Conservation (phyloP, 129 eudicot species). For the Ambrosia trifida region DNA sequence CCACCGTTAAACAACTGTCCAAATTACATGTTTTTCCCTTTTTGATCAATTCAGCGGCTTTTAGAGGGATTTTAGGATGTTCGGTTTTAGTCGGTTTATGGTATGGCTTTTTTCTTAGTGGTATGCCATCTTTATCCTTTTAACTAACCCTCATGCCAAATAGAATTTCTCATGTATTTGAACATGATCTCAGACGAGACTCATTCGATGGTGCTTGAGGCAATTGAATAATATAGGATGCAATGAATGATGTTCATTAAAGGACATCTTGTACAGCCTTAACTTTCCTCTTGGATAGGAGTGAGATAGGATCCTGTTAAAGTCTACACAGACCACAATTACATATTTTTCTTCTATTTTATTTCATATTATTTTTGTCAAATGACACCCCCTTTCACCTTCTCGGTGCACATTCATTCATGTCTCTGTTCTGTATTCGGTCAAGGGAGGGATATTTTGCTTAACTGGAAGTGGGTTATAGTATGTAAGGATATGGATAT, state of each 20-base stretch:
- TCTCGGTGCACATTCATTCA: constrained; percentile 18
- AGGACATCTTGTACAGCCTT: constrained; percentile 46
- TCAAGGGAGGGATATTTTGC: too few species aligned
- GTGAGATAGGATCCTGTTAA: constrained; percentile 33
- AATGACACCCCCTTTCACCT: background rate
- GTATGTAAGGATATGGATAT: too few species aligned
- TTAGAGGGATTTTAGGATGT: too few species aligned
- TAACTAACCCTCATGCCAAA: background rate
- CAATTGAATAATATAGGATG: constrained; percentile 84
- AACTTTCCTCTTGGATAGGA: constrained; percentile 23
- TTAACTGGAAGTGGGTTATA: too few species aligned
- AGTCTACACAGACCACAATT: constrained; percentile 25
- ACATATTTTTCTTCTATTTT: constrained; percentile 28
- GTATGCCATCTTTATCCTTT: constrained; percentile 44
- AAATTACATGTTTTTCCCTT: too few species aligned
- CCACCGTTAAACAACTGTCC: too few species aligned
- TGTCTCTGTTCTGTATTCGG: too few species aligned
- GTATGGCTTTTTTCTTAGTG: constrained; percentile 49
- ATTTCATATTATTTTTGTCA: constrained; percentile 32
- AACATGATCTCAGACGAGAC: constrained; percentile 98
- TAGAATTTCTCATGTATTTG: constrained; percentile 82
- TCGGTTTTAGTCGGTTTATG: too few species aligned
- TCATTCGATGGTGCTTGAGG: constrained; percentile 75
- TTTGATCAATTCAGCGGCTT: too few species aligned
- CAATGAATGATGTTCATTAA: constrained; percentile 25